A percentile compares a stretch with the other conserved stretches of the same genome.
Evolutionary conservation across 306 rosid genomes (phyloP).

Genomic region (Biancaea sappan): DNA sequence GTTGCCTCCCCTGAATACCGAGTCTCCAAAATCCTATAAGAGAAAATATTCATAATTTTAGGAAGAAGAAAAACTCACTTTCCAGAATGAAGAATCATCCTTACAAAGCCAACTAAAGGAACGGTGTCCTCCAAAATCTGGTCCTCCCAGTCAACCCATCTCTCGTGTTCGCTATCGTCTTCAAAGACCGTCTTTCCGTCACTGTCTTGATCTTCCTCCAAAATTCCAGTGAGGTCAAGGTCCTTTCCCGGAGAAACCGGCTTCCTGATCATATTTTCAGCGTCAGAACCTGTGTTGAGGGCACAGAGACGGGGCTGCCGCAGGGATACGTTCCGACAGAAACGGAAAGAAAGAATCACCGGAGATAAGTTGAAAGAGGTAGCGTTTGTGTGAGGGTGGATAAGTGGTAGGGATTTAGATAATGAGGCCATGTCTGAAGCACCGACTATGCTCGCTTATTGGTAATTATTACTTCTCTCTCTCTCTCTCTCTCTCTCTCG

Average conservation of each 20-base stretch:
- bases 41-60: not conserved
- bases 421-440: slow-evolving; percentile 56
- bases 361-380: slow-evolving; percentile 38
- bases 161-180: slow-evolving; percentile 43
- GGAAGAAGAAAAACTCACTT: slow-evolving; percentile 43
- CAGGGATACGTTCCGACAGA: slow-evolving; percentile 18
- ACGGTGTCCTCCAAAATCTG: slow-evolving; percentile 94
- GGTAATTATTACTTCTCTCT: not conserved
- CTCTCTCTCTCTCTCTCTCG: not conserved
- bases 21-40: not conserved
- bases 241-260: slow-evolving; percentile 52
- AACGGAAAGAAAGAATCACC: slow-evolving; percentile 47
- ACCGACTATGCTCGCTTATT: not conserved
- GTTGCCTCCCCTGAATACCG: not conserved
- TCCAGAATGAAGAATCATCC: slow-evolving; percentile 90
- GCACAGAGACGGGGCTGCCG: slow-evolving; percentile 42
- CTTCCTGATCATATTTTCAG: slow-evolving; percentile 52
- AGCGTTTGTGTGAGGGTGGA: slow-evolving; percentile 37
- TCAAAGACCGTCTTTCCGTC: slow-evolving; percentile 26
- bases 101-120: slow-evolving; percentile 84
- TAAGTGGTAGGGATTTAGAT: slow-evolving; percentile 44
- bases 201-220: slow-evolving; percentile 42
- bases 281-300: slow-evolving; percentile 49
- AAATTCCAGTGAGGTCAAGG: slow-evolving; percentile 32
- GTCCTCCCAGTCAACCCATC: slow-evolving; percentile 94